Percentiles rank a stretch among this genome's conserved stretches.
Evolutionary conservation across 2,329 filamentous ascomycete genomes (phyloP).

Genomic region (Clonostachys byssicola): DNA sequence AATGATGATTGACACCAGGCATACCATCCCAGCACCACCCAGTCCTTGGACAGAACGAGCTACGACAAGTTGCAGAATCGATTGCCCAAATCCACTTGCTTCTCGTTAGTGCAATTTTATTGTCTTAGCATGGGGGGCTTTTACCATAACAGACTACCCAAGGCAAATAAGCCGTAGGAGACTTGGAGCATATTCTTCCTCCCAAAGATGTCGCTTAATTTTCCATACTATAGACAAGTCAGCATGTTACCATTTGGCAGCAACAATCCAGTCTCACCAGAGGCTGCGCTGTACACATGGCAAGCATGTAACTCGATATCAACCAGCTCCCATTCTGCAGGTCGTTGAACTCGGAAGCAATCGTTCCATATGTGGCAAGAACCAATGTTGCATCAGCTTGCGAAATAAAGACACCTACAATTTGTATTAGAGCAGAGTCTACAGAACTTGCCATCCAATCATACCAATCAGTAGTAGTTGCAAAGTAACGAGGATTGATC

Average conservation of each 20-base stretch:
- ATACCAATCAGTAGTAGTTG: no score
- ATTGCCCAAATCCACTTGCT: constrained; percentile 57
- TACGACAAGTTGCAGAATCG: constrained; percentile 59
- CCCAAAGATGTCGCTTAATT: constrained; percentile 67
- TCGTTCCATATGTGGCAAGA: constrained; percentile 59
- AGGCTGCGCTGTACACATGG: constrained; percentile 20
- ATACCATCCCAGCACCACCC: constrained; percentile 69
- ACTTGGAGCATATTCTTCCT: constrained; percentile 63
- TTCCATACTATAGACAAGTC: constrained; percentile 49
- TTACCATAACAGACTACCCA: constrained; percentile 41
- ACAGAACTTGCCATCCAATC: no score
- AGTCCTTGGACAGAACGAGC: constrained; percentile 51
- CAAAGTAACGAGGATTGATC: no score
- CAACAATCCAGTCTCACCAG: constrained; percentile 29
- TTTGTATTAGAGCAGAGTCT: background rate
- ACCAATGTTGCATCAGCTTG: constrained; percentile 64
- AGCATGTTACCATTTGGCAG: background rate
- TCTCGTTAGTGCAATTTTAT: no score
- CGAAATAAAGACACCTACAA: constrained; percentile 53
- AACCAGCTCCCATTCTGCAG: constrained; percentile 46
- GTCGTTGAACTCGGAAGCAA: constrained; percentile 56
- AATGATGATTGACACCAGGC: constrained; percentile 57
- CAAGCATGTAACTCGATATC: constrained; percentile 21
- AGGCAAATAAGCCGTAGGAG: constrained; percentile 59
- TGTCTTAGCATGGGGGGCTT: no score